Percentiles rank a stretch among this genome's conserved stretches.
phyloP scores from a whole-genome alignment of 441 rosid genomes.

The Aquilaria agallochum region DNA sequence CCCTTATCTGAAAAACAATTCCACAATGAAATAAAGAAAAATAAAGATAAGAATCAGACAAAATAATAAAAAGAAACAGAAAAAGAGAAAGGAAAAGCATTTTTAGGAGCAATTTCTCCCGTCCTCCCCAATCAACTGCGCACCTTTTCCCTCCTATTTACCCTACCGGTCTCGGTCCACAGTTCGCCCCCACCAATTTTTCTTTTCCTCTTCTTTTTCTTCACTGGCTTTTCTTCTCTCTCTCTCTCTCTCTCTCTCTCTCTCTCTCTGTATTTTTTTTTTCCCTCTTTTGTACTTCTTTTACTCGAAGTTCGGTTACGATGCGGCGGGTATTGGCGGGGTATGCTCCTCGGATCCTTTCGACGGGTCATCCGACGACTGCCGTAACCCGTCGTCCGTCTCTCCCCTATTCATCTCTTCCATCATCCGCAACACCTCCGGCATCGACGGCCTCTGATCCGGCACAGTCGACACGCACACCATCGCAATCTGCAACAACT shows the following conservation, averaged over 20 bases:
- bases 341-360: slow-evolving; percentile 81
- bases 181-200: background rate
- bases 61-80: slow-evolving; percentile 7
- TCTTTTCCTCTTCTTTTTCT: background rate
- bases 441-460: slow-evolving; percentile 76
- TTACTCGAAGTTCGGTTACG: slow-evolving; percentile 19
- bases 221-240: background rate
- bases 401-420: slow-evolving; percentile 72
- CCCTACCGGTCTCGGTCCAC: background rate
- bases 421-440: slow-evolving; percentile 74
- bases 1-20: slow-evolving; percentile 15
- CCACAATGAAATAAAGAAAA: slow-evolving; percentile 10
- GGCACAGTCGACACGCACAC: slow-evolving; percentile 69
- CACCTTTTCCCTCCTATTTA: slow-evolving; percentile 22
- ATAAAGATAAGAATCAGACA: background rate
- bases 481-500: slow-evolving; percentile 84
- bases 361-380: slow-evolving; percentile 85
- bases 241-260: no score
- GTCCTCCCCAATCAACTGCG: slow-evolving; percentile 20
- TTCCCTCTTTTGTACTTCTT: background rate
- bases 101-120: background rate
- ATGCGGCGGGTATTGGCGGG: slow-evolving; percentile 48
- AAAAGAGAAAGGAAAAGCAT: background rate
- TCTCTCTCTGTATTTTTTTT: no score
- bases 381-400: slow-evolving; percentile 69